Base-by-base conservation (phyloP, 805 yeast genomes). In the Candida chauliodis region DNA sequence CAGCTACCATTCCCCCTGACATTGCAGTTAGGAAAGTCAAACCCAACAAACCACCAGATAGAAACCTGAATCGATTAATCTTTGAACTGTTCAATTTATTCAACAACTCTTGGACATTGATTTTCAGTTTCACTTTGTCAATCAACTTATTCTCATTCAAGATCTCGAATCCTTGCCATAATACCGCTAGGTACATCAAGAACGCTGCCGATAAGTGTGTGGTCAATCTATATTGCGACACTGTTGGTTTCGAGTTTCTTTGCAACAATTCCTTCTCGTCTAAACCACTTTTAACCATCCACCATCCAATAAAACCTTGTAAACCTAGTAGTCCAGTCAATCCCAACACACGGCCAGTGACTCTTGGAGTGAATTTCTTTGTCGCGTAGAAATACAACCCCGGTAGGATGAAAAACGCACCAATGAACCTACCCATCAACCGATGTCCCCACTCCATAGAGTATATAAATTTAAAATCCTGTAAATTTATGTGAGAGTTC, bases 401-500 rank as follows among this genome's bases (percentile, higher is more conserved):
- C 4, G 99, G 99, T 14, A 84, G 56, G 5, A 91, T 77, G 53
- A 93, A 81, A 4, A 84, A 76, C 49, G 79, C 62, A 28, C 99
- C 99, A 51, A 93, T 90, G 37, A 84, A 75, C 59, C 99, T 78
- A 13, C 98, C 99, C 71, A 93, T 76, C 41, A 91, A 64, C 52
- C 99, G 75, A 61, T 93, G 99, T 30, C 83, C 81, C 99, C 99
- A 93, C 63, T 93, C 99, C 97, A 93, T 91, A 55, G 78, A 81
- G 66, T 83, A 93, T 46, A 93, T 93, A 57, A 89, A 91, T 61
- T 93, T 88, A 71, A 87, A 93, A 58, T 93, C 99, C 2, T 89
- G 96, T 42, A 93, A 59, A 14, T 87, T 81, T 56, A 88, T 85
- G 56, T 89, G 88, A 1, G 96, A 81, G 64, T 95, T 93, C 47